Evolutionary conservation across 352 stramenopile species (phyloP).

Genomic region (Phytophthora parvispora): DNA sequence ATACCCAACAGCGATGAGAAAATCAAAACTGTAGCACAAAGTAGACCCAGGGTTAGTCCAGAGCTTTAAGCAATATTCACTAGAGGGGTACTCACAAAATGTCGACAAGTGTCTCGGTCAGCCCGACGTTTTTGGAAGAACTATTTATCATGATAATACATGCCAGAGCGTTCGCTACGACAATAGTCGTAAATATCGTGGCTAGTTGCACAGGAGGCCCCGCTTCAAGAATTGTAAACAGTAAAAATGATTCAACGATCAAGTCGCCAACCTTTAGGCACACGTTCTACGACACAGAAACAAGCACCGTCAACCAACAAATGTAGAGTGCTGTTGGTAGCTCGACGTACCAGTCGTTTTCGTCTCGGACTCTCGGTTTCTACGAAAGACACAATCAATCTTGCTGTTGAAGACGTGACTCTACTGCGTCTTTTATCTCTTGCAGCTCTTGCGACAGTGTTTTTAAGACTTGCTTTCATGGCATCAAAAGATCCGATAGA

Average conservation of each 20-base stretch:
- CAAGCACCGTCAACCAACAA: neutral
- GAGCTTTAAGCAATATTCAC: too few relatives aligned
- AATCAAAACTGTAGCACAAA: constrained; percentile 28
- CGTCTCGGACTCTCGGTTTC: neutral
- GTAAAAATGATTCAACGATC: neutral
- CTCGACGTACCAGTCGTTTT: neutral
- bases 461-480: neutral
- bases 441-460: neutral
- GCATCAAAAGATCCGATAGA: neutral
- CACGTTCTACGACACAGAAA: neutral
- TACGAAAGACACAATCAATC: neutral
- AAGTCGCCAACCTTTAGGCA: neutral
- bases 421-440: neutral
- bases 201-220: neutral
- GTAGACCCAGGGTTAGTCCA: too few relatives aligned
- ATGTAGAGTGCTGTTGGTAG: neutral
- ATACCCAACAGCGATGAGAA: constrained; percentile 28
- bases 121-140: neutral
- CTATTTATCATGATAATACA: neutral
- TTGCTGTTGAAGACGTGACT: neutral
- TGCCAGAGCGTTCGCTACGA: neutral
- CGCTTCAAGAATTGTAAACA: neutral
- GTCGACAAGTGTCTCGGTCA: neutral
- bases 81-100: neutral
- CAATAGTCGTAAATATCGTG: neutral